A percentile compares a stretch with the other conserved stretches of the same genome.
These are phyloP conservation scores for Trichoderma arundinaceum DNA, from an alignment of 2,329 filamentous ascomycete genomes.

Conservation along the genomic window DNA sequence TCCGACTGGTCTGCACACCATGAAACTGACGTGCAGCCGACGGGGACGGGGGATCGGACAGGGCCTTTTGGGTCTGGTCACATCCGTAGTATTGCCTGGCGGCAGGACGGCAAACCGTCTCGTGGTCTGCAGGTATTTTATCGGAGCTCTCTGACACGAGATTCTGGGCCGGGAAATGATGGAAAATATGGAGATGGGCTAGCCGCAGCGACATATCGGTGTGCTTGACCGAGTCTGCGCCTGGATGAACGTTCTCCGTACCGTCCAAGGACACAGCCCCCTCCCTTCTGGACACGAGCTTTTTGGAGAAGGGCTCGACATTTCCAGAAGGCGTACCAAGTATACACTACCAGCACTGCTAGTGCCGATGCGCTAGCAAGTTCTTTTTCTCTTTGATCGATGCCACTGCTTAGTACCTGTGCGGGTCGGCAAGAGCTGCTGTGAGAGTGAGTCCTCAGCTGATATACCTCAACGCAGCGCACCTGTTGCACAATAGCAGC, in stretches of 20 bases:
- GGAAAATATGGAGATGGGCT: background rate
- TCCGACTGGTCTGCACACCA: slow-evolving; percentile 20
- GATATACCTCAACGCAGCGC: no score
- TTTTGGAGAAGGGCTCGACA: background rate
- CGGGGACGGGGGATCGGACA: slow-evolving; percentile 16
- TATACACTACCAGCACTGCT: background rate
- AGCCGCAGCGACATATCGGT: background rate
- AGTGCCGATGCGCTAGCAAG: no score
- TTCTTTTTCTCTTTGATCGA: no score
- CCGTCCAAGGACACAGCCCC: background rate
- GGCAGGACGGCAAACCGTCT: background rate
- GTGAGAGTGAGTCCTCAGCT: no score
- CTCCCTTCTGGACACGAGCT: slow-evolving; percentile 9
- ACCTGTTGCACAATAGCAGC: background rate
- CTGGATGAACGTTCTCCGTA: background rate
- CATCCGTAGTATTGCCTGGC: background rate
- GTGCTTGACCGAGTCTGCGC: slow-evolving; percentile 14
- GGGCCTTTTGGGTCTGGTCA: slow-evolving; percentile 15
- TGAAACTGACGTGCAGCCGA: slow-evolving; percentile 32
- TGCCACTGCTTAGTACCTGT: no score
- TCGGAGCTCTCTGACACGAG: background rate
- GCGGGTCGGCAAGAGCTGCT: no score
- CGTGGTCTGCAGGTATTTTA: background rate
- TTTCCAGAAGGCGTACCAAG: background rate
- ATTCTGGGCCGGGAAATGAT: background rate